Base-by-base conservation (phyloP, 73 alveolate species). In the Urostyla sp. region DNA sequence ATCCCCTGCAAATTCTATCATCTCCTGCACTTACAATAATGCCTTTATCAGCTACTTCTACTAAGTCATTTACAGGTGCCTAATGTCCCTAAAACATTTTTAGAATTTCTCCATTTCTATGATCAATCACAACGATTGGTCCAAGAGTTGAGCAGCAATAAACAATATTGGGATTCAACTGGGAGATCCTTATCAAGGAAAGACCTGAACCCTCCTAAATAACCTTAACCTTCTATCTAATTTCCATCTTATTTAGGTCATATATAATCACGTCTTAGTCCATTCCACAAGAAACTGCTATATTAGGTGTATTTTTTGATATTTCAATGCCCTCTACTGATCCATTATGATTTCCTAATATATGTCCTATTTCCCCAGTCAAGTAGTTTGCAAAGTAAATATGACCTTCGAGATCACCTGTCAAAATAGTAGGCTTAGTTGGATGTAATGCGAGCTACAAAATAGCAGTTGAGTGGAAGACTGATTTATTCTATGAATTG, bases 391-490 rank as follows among this genome's bases (percentile, higher is more conserved):
- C 20, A 43, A 51, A 67, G 67, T 27, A 83, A 0, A 83, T 77
- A 13, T 36, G 28, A 0, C 91, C 91, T 5, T 54, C 75, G 16
- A 50, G 44, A 40, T 83, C 91, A 10, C 91, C 91, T 38, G 74
- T 32, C 27, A 83, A 38, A 0, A 83, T 27, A 0, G 60, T 8
- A 0, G 75, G 88, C 34, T 58, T 53, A 27, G 69, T 82, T 2
- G 38, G 48, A 51, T 73, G 85, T 27, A 50, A 51, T 0, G 72
- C 20, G 38, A 83, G 55, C 15, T 7, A n/a, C 44, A 38, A 74
- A 7, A 84, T 84, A 2, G 51, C 67, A 0, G 36, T 50, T 27
- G 49, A 74, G 40, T 85, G 93, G 75, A 32, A 84, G 28, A 54
- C 67, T 10, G 18, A 20, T 6, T 57, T 69, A 45, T 40, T 69